These are phyloP conservation scores for Fusarium multiceps DNA, from an alignment of 2,329 filamentous ascomycete species.

Conservation along the genomic window DNA sequence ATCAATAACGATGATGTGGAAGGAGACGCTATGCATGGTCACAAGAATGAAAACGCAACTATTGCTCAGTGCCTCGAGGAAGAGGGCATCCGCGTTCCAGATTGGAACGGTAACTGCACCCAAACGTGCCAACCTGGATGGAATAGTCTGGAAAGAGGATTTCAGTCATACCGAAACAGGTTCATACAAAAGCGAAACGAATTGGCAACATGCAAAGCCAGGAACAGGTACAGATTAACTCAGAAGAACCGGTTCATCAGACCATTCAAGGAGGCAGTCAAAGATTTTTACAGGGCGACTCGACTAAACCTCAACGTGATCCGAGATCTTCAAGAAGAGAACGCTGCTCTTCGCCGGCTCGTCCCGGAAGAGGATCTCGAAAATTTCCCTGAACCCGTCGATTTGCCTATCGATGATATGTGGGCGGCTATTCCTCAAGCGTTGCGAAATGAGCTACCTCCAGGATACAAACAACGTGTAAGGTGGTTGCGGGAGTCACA, in stretches of 20 bases:
- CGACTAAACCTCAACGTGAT: background rate
- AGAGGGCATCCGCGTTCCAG: background rate
- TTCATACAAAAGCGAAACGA: background rate
- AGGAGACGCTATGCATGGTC: too few species aligned
- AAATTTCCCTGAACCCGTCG: background rate
- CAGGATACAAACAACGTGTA: background rate
- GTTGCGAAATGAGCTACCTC: accelerated
- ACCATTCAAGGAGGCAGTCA: background rate
- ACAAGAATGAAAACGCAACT: accelerated
- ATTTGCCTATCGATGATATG: background rate
- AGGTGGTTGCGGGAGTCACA: background rate
- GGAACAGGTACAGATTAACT: too few species aligned
- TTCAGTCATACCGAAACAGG: background rate
- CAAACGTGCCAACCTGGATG: conserved; percentile 11
- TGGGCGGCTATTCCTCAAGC: background rate
- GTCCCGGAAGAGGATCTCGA: background rate
- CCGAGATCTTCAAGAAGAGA: background rate
- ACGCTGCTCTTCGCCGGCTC: background rate
- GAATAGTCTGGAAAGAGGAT: accelerated
- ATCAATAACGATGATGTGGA: too few species aligned
- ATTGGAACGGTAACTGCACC: background rate
- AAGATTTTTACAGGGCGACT: background rate
- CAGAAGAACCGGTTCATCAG: too few species aligned
- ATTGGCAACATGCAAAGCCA: background rate
- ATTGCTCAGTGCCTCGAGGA: background rate